Conservation (phyloP, 2,329 filamentous ascomycete genomes). For the Aureobasidium sp. region DNA sequence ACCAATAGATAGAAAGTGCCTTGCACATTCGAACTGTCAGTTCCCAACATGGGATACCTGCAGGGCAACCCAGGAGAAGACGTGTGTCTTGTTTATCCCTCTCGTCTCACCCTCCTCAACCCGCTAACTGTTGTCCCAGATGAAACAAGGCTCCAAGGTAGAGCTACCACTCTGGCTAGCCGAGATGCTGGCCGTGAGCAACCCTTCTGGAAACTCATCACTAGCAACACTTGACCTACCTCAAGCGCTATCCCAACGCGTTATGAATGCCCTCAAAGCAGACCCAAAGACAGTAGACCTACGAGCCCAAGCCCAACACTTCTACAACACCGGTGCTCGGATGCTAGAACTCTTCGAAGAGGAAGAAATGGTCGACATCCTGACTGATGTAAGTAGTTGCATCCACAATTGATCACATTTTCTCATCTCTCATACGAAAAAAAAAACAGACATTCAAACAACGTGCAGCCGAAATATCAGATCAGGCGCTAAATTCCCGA, state of each 20-base stretch:
- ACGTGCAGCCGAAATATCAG: slow-evolving; percentile 70
- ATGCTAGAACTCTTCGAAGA: slow-evolving; percentile 91
- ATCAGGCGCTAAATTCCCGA: slow-evolving; percentile 80
- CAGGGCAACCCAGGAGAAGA: slow-evolving; percentile 67
- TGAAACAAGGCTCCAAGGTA: slow-evolving; percentile 73
- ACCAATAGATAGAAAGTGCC: slow-evolving; percentile 65
- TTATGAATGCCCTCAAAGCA: slow-evolving; percentile 83
- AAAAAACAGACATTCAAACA: slow-evolving; percentile 63
- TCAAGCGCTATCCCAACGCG: slow-evolving; percentile 62
- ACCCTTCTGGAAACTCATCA: slow-evolving; percentile 40
- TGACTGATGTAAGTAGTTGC: slow-evolving; percentile 32
- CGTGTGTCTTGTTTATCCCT: slow-evolving; percentile 27
- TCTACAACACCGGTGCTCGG: slow-evolving; percentile 75
- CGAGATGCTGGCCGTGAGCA: slow-evolving; percentile 72
- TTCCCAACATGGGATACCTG: slow-evolving; percentile 78
- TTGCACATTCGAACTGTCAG: slow-evolving; percentile 85
- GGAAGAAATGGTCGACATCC: slow-evolving; percentile 61
- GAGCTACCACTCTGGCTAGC: slow-evolving; percentile 88
- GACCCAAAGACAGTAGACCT: slow-evolving; percentile 80
- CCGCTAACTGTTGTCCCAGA: slow-evolving; percentile 32
- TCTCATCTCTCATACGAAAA: background rate
- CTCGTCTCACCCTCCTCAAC: background rate
- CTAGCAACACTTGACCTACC: slow-evolving; percentile 78
- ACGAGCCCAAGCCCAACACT: slow-evolving; percentile 73
- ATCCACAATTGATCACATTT: background rate